Evolutionary conservation across 306 rosid genomes (phyloP).

Genomic region (Cicer cuneatum): DNA sequence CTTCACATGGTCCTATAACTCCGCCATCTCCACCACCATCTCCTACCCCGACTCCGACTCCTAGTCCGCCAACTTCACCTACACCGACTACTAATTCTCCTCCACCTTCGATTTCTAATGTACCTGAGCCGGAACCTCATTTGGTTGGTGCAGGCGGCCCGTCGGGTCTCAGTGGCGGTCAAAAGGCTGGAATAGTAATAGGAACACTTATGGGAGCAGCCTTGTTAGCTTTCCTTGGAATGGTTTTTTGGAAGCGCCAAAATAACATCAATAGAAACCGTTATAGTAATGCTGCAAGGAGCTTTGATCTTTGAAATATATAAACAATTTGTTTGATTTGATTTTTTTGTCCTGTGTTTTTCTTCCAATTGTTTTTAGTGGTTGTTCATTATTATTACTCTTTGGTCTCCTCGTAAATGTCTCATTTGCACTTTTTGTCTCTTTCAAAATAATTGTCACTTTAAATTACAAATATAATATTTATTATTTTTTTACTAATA

Average conservation of each 20-base stretch:
- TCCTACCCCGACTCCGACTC: background rate
- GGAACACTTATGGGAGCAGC: slow-evolving; percentile 36
- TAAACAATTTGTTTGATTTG: background rate
- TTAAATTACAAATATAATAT: no score
- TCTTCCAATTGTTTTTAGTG: background rate
- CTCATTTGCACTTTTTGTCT: no score
- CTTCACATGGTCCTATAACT: no score
- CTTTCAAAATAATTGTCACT: no score
- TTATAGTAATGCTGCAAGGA: slow-evolving; percentile 35
- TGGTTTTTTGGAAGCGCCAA: slow-evolving; percentile 41
- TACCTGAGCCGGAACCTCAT: background rate
- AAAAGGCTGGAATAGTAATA: slow-evolving; percentile 43
- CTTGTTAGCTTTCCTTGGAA: slow-evolving; percentile 21
- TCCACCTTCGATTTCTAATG: background rate
- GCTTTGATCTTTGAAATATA: slow-evolving; percentile 9
- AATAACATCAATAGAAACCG: slow-evolving; percentile 25
- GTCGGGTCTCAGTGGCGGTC: slow-evolving; percentile 29
- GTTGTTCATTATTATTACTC: no score
- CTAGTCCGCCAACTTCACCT: background rate
- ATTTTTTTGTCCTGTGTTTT: background rate
- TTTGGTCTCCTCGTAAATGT: no score
- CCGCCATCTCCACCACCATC: background rate
- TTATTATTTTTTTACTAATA: no score
- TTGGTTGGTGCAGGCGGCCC: background rate
- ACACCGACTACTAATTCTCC: background rate